phyloP scores from a whole-genome alignment of 495 filamentous ascomycete genomes.

The Talaromyces borbonicus region DNA sequence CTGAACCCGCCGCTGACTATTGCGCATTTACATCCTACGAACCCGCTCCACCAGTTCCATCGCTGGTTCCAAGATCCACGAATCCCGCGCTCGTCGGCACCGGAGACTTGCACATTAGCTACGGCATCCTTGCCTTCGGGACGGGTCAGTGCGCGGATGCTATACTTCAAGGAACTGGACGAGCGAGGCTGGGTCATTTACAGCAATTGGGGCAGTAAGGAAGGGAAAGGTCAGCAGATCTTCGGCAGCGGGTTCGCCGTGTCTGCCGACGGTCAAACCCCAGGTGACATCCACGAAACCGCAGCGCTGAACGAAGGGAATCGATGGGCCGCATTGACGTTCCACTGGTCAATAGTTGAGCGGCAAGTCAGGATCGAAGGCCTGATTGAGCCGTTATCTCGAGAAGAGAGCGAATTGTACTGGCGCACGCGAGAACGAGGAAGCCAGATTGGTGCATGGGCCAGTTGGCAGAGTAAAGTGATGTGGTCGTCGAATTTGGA shows the following conservation, averaged over 20 bases:
- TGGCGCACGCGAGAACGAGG: conserved; percentile 73
- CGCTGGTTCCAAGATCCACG: conserved; percentile 72
- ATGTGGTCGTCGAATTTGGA: conserved; percentile 36
- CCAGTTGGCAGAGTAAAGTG: conserved; percentile 75
- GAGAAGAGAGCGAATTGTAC: conserved; percentile 76
- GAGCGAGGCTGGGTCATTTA: conserved; percentile 80
- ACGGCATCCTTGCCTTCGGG: conserved; percentile 82
- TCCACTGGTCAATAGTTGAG: conserved; percentile 57
- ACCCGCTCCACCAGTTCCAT: conserved; percentile 76
- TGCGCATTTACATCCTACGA: conserved; percentile 29
- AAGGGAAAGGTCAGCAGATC: conserved; percentile 36
- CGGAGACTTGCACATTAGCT: conserved; percentile 66
- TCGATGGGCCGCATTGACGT: conserved; percentile 35
- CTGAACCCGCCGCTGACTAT: conserved; percentile 35
- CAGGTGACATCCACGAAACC: conserved; percentile 12
- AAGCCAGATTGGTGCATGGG: conserved; percentile 85
- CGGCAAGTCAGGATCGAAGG: conserved; percentile 85
- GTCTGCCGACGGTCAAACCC: conserved; percentile 15
- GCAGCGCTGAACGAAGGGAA: conserved; percentile 20
- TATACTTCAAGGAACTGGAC: conserved; percentile 78
- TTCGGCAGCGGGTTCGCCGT: conserved; percentile 17
- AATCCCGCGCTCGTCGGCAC: conserved; percentile 49
- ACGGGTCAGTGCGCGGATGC: conserved; percentile 69
- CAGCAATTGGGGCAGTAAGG: conserved; percentile 70
- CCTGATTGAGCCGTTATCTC: conserved; percentile 49